Evolutionary conservation across 306 rosid genomes (phyloP), one percentile per base, ranked within the genome.

Genomic region (Vigna reflexopilosa): DNA sequence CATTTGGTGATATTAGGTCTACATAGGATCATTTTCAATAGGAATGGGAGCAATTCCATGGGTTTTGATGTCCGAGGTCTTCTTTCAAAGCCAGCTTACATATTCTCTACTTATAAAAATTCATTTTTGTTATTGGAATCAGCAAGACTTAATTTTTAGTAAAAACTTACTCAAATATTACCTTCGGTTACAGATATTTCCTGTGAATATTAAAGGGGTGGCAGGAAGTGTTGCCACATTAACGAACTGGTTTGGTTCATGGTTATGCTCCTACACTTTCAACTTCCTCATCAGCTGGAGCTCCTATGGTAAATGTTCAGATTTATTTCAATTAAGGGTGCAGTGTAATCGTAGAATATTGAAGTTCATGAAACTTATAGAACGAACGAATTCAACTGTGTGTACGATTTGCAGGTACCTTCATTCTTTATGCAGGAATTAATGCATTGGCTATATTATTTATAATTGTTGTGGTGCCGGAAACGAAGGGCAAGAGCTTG

Each of bases 21-120:
- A 89, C 65, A 83, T 92, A 74, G 95, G 82, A 83, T 74, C 95
- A 20, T 92, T 92, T 85, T 94, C 98, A 59, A 52, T 80, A 16
- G 98, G 98, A 83, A 92, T 92, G 98, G 98, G 97, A 78, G 91
- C 97, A 54, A 86, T 95, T 87, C 98, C 98, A 75, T 92, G 98
- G 98, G 88, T 95, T 70, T 86, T 95, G 40, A 95, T 95, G 98
- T 92, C 98, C 0, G 98, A 95, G 98, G 97, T 93, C 28, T 26
- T 26, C 28, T 26, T 26, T 26, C 28, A 26, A 26, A 26, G 28
- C 28, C 28, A 26, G 86, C 57, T 9, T 42, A 12, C 12, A 17
- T 8, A 80, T 24, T 16, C 9, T 47, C 28, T 20, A 9, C 36
- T 71, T 76, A 38, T 59, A 81, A 51, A 76, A 51, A 32, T 20